Evolutionary conservation across 352 stramenopile genomes (phyloP), one percentile per base, ranked within the genome.

Genomic region (Phytopythium cucurbitacearum): DNA sequence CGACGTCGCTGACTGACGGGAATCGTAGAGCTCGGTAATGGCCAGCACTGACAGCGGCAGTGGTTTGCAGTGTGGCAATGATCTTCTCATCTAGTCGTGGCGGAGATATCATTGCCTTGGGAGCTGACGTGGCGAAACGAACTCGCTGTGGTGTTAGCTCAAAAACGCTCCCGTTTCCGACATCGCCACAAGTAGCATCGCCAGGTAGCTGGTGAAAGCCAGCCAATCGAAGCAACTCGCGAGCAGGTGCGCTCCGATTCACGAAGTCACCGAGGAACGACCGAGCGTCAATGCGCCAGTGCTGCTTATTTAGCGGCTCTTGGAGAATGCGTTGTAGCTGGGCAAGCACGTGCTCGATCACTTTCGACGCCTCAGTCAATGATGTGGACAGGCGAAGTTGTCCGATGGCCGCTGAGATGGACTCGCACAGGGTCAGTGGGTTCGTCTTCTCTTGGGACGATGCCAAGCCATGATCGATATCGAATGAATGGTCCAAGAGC

Each of bases 401-500:
- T 0, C 80, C 76, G 9, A 90, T 59, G 4, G 60, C 41, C 10
- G 61, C 57, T 1, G 80, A 82, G 0, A 73, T 56, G 28, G 59
- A 51, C 50, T 90, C 76, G 54, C 69, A 80, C 1, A 88, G 13
- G 5, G 71, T 62, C 8, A 71, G n/a, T 0, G 48, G 44, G 0
- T 15, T 43, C 21, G 34, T 58, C 40, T 9, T 36, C 32, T 3
- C 38, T 28, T 0, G 49, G 35, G 16, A 41, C 15, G 32, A 41
- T 36, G 10, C 48, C 55, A 51, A 58, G 5, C 38, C 32, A 9
- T 15, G 48, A 47, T 41, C 36, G 0, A 70, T 37, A 35, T 85
- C 76, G 40, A 76, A 87, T 0, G 64, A 42, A 49, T 87, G 73
- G 33, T 90, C 77, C 8, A 90, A 21, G 0, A 76, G 8, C 5